These are phyloP conservation scores for Meyerozyma guilliermondii DNA, from an alignment of 1,139 yeast species.

Conservation along the genomic window DNA sequence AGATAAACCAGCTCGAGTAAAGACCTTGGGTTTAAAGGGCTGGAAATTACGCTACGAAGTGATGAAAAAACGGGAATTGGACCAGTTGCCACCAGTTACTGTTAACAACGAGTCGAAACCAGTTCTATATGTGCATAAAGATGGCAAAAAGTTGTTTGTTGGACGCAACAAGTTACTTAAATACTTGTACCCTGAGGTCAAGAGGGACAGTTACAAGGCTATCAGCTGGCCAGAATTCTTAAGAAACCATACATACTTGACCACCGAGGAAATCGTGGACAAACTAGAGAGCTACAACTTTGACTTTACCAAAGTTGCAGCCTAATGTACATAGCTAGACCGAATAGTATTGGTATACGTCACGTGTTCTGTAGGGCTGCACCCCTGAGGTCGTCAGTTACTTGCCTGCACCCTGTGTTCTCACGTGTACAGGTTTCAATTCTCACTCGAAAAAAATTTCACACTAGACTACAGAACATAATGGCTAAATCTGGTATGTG, in stretches of 20 bases:
- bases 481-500: slow-evolving; percentile 66
- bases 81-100: slow-evolving; percentile 21
- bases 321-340: slow-evolving; percentile 6
- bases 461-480: slow-evolving; percentile 18
- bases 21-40: slow-evolving; percentile 87
- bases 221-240: slow-evolving; percentile 43
- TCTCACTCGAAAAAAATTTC: slow-evolving; percentile 2
- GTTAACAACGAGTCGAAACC: slow-evolving; percentile 31
- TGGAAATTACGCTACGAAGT: slow-evolving; percentile 84
- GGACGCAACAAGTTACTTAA: slow-evolving; percentile 62
- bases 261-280: slow-evolving; percentile 38
- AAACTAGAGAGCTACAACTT: slow-evolving; percentile 28
- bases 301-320: slow-evolving; percentile 28
- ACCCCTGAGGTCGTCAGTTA: not conserved
- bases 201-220: slow-evolving; percentile 41
- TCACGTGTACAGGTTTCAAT: not conserved
- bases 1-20: slow-evolving; percentile 82
- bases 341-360: not conserved
- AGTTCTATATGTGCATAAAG: slow-evolving; percentile 47
- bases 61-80: slow-evolving; percentile 30
- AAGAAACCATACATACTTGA: slow-evolving; percentile 32
- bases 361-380: not conserved
- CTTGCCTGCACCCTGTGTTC: not conserved
- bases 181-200: slow-evolving; percentile 47
- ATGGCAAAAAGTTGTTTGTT: slow-evolving; percentile 46